phyloP scores from a whole-genome alignment of 2,329 filamentous ascomycete genomes.

The Microdochium paspali region DNA sequence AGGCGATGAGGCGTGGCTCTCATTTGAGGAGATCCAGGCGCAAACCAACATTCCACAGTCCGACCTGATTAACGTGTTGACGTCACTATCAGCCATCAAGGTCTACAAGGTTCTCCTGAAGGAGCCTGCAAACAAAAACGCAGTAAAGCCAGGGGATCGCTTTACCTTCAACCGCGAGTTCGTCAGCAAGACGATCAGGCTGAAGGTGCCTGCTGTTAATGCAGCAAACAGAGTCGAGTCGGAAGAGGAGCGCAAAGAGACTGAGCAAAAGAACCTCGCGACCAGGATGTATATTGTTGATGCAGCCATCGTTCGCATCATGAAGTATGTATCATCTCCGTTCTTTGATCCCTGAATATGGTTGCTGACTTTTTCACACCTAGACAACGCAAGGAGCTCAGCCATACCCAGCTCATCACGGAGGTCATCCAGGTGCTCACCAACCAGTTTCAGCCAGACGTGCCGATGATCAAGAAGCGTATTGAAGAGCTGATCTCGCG shows the following conservation, averaged over 20 bases:
- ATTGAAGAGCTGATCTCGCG: constrained; percentile 69
- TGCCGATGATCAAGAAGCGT: constrained; percentile 70
- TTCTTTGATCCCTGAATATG: too few relatives aligned
- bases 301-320: constrained; percentile 70
- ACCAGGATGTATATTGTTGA: constrained; percentile 63
- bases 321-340: constrained; percentile 75
- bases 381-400: constrained; percentile 64
- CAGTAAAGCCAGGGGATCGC: constrained; percentile 61
- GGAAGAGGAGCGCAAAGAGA: constrained; percentile 56
- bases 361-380: background rate
- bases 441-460: constrained; percentile 64
- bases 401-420: constrained; percentile 58
- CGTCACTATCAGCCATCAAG: constrained; percentile 77
- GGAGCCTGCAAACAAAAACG: constrained; percentile 65
- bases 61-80: constrained; percentile 70
- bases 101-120: constrained; percentile 67
- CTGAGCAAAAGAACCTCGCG: constrained; percentile 68
- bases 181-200: constrained; percentile 71
- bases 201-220: constrained; percentile 81
- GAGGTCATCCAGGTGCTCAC: constrained; percentile 64
- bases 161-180: constrained; percentile 82
- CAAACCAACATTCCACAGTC: constrained; percentile 66
- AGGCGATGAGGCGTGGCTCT: constrained; percentile 35
- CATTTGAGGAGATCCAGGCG: constrained; percentile 72
- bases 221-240: constrained; percentile 79